A percentile compares a stretch with the other conserved stretches of the same genome.
Evolutionary conservation across 1,284 basidiomycete genomes (phyloP).

Genomic region (Cryptococcus neoformans): DNA sequence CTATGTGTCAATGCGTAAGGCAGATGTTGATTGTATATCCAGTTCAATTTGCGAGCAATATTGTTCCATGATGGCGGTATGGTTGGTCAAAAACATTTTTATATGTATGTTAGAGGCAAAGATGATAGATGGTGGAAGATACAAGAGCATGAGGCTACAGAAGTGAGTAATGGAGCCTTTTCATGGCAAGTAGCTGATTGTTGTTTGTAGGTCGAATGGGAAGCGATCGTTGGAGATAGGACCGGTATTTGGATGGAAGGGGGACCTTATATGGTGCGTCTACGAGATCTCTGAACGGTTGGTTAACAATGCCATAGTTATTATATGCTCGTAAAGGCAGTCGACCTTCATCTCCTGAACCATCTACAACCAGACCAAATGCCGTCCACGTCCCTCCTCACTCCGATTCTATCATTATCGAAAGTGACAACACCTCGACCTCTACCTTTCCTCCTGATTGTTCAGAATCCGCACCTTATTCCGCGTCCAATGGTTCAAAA

Average conservation of each 20-base stretch:
- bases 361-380: background rate
- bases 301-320: constrained; percentile 6
- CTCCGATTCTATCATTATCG: background rate
- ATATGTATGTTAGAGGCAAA: constrained; percentile 28
- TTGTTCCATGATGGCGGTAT: constrained; percentile 40
- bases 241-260: constrained; percentile 44
- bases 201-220: constrained; percentile 24
- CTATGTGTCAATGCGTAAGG: background rate
- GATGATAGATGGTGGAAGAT: constrained; percentile 39
- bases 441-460: background rate
- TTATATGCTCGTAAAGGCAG: constrained; percentile 30
- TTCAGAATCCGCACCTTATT: background rate
- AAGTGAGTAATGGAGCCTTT: constrained; percentile 16
- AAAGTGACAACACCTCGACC: background rate
- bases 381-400: background rate
- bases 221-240: constrained; percentile 25
- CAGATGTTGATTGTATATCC: background rate
- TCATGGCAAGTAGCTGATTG: background rate
- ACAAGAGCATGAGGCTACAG: constrained; percentile 26
- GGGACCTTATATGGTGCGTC: constrained; percentile 36
- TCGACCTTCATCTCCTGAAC: constrained; percentile 7
- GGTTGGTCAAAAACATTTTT: constrained; percentile 33
- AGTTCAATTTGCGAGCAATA: constrained; percentile 34
- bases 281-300: background rate
- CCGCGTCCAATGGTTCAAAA: background rate